Evolutionary conservation across 2,329 filamentous ascomycete genomes (phyloP).

Genomic region (Aspergillus floridensis): DNA sequence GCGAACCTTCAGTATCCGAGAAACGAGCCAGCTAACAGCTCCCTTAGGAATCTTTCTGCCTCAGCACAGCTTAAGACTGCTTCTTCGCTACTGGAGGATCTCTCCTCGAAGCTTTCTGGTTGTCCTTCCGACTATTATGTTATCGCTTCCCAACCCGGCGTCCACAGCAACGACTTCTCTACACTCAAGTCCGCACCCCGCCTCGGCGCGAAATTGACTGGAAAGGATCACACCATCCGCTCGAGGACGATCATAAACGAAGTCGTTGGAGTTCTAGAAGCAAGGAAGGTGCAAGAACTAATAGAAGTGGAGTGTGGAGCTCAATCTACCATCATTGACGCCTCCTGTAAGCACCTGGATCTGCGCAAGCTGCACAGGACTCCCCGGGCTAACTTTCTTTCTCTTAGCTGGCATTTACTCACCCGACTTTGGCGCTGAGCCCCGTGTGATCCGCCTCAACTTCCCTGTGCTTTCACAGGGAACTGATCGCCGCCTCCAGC

Average conservation of each 20-base stretch:
- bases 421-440: slow-evolving; percentile 35
- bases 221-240: slow-evolving; percentile 50
- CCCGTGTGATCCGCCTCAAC: slow-evolving; percentile 45
- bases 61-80: slow-evolving; percentile 46
- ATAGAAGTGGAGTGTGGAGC: slow-evolving; percentile 51
- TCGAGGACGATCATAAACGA: slow-evolving; percentile 55
- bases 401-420: slow-evolving; percentile 40
- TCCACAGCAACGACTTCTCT: slow-evolving; percentile 67
- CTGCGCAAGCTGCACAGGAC: slow-evolving; percentile 1
- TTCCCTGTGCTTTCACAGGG: slow-evolving; percentile 44
- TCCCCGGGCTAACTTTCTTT: slow-evolving; percentile 17
- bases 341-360: slow-evolving; percentile 34
- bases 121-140: slow-evolving; percentile 77
- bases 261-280: slow-evolving; percentile 51
- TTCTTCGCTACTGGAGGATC: slow-evolving; percentile 40
- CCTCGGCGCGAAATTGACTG: slow-evolving; percentile 52
- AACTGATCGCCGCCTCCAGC: slow-evolving; percentile 37
- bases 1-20: background rate
- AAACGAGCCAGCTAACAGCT: slow-evolving; percentile 26
- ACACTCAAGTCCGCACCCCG: slow-evolving; percentile 52
- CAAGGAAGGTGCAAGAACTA: slow-evolving; percentile 39
- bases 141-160: slow-evolving; percentile 72
- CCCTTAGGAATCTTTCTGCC: slow-evolving; percentile 37
- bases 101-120: slow-evolving; percentile 52
- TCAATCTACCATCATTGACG: slow-evolving; percentile 44